Base-by-base conservation (phyloP, 1,139 yeast genomes). In the Blastobotrys aristatus region DNA sequence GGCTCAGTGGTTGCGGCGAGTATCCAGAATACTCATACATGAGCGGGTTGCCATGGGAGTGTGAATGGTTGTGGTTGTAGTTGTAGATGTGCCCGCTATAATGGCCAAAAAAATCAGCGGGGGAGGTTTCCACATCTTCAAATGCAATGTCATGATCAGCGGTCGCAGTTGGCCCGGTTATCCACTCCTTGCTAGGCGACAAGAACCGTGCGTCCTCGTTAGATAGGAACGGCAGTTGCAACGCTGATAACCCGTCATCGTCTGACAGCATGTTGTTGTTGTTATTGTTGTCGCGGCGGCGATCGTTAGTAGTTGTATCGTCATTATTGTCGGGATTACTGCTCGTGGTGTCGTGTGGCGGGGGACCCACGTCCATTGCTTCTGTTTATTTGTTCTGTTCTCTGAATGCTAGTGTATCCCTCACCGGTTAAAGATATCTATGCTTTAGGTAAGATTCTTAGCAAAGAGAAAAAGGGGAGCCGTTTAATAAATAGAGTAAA, bases 71-170 rank as follows among this genome's bases (percentile, higher is more conserved):
- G n/a, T n/a, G n/a, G 30, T 10, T 26, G 31, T 17, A 38, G 39
- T 24, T 31, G 47, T 20, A 27, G 29, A 18, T 30, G 39, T 26
- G 43, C 34, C n/a, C 22, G 34, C 58, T 45, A 40, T 58, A 58
- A 43, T 58, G 62, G 18, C 62, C 62, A 38, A 58, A 51, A 44
- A 58, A 58, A 41, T 57, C 60, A 18, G 50, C 57, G 2, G 61
- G 59, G 2, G 60, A 50, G 20, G 49, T 56, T 20, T 53, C 58
- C 29, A 34, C 50, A 10, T 56, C 59, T 54, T 56, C 59, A 40
- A 45, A 45, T 18, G 41, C 41, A 13, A 36, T 16, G 29, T 43
- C 46, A 14, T 43, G 46, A 20, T 43, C 46, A 31, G 17, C 17
- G n/a, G 14, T 40, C 8, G 27, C 27, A 1, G 44, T 33, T 13